Evolutionary conservation across 495 filamentous ascomycete genomes (phyloP).

Genomic region (Aspergillus mulundensis): DNA sequence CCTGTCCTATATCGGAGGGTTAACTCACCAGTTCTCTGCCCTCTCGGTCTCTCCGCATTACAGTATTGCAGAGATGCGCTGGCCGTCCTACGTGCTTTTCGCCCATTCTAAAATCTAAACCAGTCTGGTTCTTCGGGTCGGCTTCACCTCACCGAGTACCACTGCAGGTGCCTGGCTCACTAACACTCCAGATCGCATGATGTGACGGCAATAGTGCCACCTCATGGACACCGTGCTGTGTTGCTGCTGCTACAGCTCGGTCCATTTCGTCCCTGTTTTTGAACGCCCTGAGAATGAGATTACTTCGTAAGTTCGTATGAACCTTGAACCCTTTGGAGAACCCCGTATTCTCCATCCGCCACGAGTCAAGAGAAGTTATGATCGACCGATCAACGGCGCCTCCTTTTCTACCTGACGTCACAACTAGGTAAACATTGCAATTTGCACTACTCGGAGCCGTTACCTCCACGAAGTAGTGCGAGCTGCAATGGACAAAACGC

Average conservation of each 20-base stretch:
- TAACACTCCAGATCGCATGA: not conserved
- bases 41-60: not conserved
- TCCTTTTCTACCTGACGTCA: not conserved
- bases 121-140: not conserved
- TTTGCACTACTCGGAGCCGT: too few species aligned
- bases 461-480: too few species aligned
- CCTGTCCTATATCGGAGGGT: not conserved
- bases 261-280: too few species aligned
- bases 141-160: not conserved
- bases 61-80: not conserved
- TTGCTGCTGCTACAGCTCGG: too few species aligned
- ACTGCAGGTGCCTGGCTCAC: not conserved
- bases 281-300: too few species aligned
- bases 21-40: not conserved
- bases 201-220: not conserved
- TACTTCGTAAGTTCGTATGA: too few species aligned
- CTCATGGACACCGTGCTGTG: not conserved
- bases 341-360: not conserved
- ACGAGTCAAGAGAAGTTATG: not conserved
- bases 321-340: not conserved
- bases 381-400: not conserved
- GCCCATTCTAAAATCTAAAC: not conserved
- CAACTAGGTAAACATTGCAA: too few species aligned
- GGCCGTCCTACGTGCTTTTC: not conserved
- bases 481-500: too few species aligned